Conservation (phyloP, 257 asterid species). For the Craterostigma plantagineum region DNA sequence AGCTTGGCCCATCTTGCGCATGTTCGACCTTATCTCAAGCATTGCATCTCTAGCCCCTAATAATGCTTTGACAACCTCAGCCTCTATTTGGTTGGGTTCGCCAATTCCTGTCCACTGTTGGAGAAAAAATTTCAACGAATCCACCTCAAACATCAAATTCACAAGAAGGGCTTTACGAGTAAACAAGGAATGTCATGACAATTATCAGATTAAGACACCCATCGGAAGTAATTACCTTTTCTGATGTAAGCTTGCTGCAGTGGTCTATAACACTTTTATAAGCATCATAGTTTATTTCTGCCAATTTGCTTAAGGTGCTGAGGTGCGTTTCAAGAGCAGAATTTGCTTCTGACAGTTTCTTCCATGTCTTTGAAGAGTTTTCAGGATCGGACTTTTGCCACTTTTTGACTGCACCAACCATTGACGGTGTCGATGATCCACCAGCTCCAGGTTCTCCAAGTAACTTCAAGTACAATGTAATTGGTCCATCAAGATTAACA, state of each 20-base stretch:
- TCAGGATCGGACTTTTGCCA: constrained; percentile 92
- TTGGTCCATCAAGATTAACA: too few relatives aligned
- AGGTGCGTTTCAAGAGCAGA: constrained; percentile 62
- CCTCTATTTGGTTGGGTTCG: constrained; percentile 30
- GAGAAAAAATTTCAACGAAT: constrained; percentile 8
- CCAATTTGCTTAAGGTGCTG: constrained; percentile 38
- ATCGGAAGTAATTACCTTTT: constrained; percentile 28
- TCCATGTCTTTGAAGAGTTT: constrained; percentile 68
- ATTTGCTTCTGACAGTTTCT: constrained; percentile 60
- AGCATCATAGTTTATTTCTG: constrained; percentile 32
- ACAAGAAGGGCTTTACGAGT: not conserved
- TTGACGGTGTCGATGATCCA: constrained; percentile 94
- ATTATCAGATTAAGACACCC: too few relatives aligned
- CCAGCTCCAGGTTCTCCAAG: constrained; percentile 99
- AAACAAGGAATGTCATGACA: too few relatives aligned
- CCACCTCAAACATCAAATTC: not conserved
- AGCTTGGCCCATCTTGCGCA: constrained; percentile 90
- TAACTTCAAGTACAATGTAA: constrained; percentile 26
- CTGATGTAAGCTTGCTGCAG: constrained; percentile 52
- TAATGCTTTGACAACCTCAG: constrained; percentile 48
- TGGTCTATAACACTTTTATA: constrained; percentile 31
- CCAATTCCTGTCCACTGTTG: constrained; percentile 54
- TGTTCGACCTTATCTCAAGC: constrained; percentile 64
- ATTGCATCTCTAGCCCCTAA: constrained; percentile 83
- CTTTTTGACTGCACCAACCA: constrained; percentile 98